Evolutionary conservation across 148 eudicot species (phyloP), one percentile per base, ranked within the genome.

Genomic region (Amaranthus hypochondriacus): DNA sequence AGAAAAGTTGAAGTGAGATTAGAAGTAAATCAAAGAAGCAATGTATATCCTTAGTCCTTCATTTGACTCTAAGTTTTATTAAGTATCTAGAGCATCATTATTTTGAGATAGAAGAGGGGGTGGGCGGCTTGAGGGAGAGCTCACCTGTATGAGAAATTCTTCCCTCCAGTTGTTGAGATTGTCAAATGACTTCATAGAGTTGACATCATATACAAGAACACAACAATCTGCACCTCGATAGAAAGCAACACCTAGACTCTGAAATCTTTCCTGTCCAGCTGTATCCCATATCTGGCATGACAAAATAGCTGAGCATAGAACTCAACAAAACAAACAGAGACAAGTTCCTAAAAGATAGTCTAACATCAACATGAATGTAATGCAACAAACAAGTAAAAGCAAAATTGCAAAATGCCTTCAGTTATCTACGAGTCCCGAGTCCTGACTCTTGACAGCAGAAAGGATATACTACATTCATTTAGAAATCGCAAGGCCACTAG

Each of bases 211-310:
- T 59, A 94, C 98, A 81, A 94, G 97, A 80, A 91, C 97, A 78
- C 97, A 91, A 73, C 98, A 91, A 84, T 93, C 97, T 78, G 98
- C 98, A 78, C 97, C 98, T 53, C 97, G 95, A 69, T 93, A 91
- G 83, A 93, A 91, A 81, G 98, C 98, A 70, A 93, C 97, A 21
- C 98, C 98, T 73, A 94, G 81, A 77, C 98, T 91, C 75, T 94
- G 98, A 77, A 91, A 93, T 80, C 98, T 89, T 86, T 93, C 98
- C 69, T 93, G 98, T 71, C 98, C 98, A 71, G 98, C 98, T 62
- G 98, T 93, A 84, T 93, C 98, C 98, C 98, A 93, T 52, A 93
- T 93, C 97, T 93, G 85, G 44, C 72, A 80, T 60, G 50, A 75
- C 47, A n/a, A 75, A 71, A 67, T 55, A 75, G 39, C 39, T 28